Percentiles rank a stretch among this genome's conserved stretches.
phyloP scores from a whole-genome alignment of 208 protist genomes.

The Trichomonas gallinae region DNA sequence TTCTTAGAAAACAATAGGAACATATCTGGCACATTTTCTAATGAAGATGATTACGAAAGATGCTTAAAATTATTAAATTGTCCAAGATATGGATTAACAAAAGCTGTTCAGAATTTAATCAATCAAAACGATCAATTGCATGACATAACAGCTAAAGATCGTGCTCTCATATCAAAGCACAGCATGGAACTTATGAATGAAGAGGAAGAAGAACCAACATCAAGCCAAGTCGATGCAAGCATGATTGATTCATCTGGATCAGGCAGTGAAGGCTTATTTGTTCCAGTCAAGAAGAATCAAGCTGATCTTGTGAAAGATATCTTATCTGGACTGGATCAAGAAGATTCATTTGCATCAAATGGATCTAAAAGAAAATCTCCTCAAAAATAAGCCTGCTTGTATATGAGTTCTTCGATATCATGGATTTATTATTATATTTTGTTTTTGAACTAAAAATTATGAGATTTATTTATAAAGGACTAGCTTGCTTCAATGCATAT shows the following conservation, averaged over 20 bases:
- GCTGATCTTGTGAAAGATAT: not conserved
- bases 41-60: not conserved
- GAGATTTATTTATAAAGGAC: too few relatives aligned
- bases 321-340: not conserved
- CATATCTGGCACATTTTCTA: not conserved
- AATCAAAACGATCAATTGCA: not conserved
- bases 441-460: too few relatives aligned
- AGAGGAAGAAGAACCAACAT: not conserved
- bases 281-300: not conserved
- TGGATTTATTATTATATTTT: too few relatives aligned
- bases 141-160: not conserved
- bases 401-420: too few relatives aligned
- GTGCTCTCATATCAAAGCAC: not conserved
- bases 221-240: not conserved
- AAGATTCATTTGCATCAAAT: too few relatives aligned
- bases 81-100: not conserved
- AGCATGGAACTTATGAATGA: not conserved
- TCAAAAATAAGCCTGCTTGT: too few relatives aligned
- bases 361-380: too few relatives aligned
- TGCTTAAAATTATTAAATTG: not conserved
- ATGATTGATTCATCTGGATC: not conserved
- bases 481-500: too few relatives aligned
- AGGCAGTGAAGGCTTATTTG: not conserved
- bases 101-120: not conserved
- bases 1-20: not conserved